Percentiles rank a stretch among this genome's conserved stretches.
Conservation (phyloP, 441 rosid genomes). For the Sinapis alba region DNA sequence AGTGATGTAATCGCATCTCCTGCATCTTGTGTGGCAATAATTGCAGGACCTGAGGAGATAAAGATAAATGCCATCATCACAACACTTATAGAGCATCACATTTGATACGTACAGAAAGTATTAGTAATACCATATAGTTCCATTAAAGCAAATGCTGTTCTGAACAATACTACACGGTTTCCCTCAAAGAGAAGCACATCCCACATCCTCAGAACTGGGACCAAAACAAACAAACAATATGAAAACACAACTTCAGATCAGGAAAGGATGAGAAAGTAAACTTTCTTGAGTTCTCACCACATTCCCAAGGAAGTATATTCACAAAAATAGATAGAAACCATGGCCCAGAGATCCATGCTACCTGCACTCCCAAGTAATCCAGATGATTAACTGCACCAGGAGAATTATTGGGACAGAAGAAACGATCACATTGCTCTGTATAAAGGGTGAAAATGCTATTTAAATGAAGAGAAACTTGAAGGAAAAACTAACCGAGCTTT, state of each 20-base stretch:
- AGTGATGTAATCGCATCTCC: conserved; percentile 72
- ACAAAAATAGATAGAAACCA: conserved; percentile 84
- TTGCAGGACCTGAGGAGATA: conserved; percentile 58
- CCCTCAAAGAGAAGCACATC: conserved; percentile 83
- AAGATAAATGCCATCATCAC: not conserved
- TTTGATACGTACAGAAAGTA: conserved; percentile 20
- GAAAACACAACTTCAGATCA: not conserved
- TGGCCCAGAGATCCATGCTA: conserved; percentile 75
- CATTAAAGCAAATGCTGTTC: conserved; percentile 82
- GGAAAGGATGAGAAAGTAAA: not conserved
- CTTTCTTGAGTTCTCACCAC: conserved; percentile 53
- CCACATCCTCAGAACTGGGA: conserved; percentile 78
- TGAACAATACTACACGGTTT: conserved; percentile 73
- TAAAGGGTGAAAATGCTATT: not conserved
- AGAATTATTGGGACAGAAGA: conserved; percentile 50
- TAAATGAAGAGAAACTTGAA: conserved; percentile 19
- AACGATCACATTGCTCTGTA: conserved; percentile 42
- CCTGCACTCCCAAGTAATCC: conserved; percentile 93
- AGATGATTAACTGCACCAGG: conserved; percentile 84
- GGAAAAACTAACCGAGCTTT: conserved; percentile 63
- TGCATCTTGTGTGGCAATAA: conserved; percentile 68
- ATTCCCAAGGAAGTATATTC: conserved; percentile 83
- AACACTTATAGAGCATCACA: conserved; percentile 11
- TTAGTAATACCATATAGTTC: conserved; percentile 61
- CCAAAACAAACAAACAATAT: conserved; percentile 25